These are phyloP conservation scores for Microbotryum intermedium DNA, from an alignment of 1,284 basidiomycete species.

Conservation along the genomic window DNA sequence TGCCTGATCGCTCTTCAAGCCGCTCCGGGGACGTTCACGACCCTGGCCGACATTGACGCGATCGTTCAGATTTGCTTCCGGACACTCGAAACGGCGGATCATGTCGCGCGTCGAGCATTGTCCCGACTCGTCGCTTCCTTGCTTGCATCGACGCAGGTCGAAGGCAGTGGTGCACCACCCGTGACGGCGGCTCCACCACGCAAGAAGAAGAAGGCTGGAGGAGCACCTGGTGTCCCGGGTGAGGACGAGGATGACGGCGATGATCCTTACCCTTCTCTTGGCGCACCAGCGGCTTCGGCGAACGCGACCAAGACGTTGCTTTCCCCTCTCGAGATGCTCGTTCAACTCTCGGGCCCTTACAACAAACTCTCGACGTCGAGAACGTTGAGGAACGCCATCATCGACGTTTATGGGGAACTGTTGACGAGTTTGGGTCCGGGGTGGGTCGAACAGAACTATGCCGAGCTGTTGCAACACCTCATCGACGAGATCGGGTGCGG, in stretches of 20 bases:
- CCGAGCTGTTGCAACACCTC: conserved; percentile 67
- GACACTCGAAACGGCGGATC: conserved; percentile 72
- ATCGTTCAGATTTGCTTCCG: conserved; percentile 62
- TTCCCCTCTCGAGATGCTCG: conserved; percentile 70
- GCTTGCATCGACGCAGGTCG: conserved; percentile 73
- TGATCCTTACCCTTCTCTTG: conserved; percentile 44
- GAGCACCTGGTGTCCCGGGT: conserved; percentile 51
- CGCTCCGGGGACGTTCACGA: conserved; percentile 36
- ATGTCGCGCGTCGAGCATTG: conserved; percentile 68
- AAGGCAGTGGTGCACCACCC: conserved; percentile 45
- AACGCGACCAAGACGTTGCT: conserved; percentile 65
- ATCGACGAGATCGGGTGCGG: conserved; percentile 50
- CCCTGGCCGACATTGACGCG: conserved; percentile 62
- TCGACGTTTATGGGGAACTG: conserved; percentile 78
- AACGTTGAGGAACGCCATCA: conserved; percentile 69
- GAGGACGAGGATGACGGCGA: conserved; percentile 52
- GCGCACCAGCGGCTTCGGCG: conserved; percentile 46
- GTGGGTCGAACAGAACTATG: conserved; percentile 79
- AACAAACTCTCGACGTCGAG: conserved; percentile 52
- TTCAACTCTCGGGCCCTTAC: conserved; percentile 65
- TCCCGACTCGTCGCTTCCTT: conserved; percentile 73
- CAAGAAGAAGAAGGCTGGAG: conserved; percentile 47
- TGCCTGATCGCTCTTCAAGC: conserved; percentile 38
- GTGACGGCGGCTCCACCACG: conserved; percentile 36
- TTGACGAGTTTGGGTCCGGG: conserved; percentile 63